Evolutionary conservation across 306 rosid species (phyloP).

Genomic region (Leucaena leucocephala): DNA sequence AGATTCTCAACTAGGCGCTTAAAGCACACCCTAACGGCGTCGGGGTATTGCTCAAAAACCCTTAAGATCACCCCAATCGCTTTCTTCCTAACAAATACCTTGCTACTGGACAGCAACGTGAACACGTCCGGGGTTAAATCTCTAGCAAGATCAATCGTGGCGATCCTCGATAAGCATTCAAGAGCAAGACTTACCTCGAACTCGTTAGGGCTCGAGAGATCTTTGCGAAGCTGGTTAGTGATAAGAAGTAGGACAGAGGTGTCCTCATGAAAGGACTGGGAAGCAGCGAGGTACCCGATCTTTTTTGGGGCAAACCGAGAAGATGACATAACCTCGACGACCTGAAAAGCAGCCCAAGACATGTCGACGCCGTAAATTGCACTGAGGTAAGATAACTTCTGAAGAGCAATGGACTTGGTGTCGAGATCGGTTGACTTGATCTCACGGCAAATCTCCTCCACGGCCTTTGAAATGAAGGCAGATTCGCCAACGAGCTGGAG

Average conservation of each 20-base stretch:
- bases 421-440: conserved; percentile 77
- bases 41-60: conserved; percentile 81
- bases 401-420: conserved; percentile 77
- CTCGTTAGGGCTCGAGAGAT: conserved; percentile 60
- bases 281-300: conserved; percentile 80
- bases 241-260: conserved; percentile 85
- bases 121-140: conserved; percentile 84
- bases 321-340: conserved; percentile 92
- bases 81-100: conserved; percentile 67
- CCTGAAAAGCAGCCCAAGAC: conserved; percentile 92
- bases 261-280: conserved; percentile 66
- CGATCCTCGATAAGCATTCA: conserved; percentile 69
- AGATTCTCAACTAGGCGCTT: conserved; percentile 89
- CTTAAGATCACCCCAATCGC: conserved; percentile 72
- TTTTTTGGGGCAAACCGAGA: conserved; percentile 71
- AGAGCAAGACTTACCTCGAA: conserved; percentile 80
- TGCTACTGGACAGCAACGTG: conserved; percentile 60
- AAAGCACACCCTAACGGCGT: conserved; percentile 83
- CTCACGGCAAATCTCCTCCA: conserved; percentile 91
- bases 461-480: conserved; percentile 67
- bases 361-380: conserved; percentile 71
- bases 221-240: conserved; percentile 95
- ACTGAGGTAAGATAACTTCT: conserved; percentile 74
- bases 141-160: conserved; percentile 76
- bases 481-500: conserved; percentile 68